phyloP scores from a whole-genome alignment of 768 basidiomycete species.

The Boletus patriciae region DNA sequence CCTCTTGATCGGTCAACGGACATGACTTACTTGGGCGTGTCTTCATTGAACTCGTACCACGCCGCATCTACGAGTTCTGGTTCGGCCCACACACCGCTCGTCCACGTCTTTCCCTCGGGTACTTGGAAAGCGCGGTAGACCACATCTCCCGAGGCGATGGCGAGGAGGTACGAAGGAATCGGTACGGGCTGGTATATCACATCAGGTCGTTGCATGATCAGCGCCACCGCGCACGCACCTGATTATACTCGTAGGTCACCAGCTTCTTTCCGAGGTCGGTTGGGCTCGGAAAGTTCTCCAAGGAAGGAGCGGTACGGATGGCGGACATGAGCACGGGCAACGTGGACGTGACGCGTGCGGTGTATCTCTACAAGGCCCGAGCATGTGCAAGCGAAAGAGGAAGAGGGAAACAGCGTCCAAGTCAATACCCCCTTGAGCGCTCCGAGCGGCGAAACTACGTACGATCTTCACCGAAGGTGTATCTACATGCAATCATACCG shows the following conservation, averaged over 20 bases:
- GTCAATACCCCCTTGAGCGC: not conserved
- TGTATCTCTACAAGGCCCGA: slow-evolving; percentile 57
- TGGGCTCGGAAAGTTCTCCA: slow-evolving; percentile 65
- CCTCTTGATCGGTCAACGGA: not conserved
- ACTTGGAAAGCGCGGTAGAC: slow-evolving; percentile 65
- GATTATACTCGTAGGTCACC: slow-evolving; percentile 73
- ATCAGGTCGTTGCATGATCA: not conserved
- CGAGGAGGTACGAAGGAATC: slow-evolving; percentile 87
- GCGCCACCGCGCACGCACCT: slow-evolving; percentile 46
- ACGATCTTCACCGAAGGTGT: slow-evolving; percentile 86
- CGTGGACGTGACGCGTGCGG: slow-evolving; percentile 66
- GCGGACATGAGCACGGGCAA: slow-evolving; percentile 89
- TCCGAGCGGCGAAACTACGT: slow-evolving; percentile 21
- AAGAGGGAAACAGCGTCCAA: no score
- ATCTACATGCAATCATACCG: slow-evolving; percentile 43
- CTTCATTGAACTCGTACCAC: slow-evolving; percentile 87
- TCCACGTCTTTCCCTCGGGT: slow-evolving; percentile 68
- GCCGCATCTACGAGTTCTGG: slow-evolving; percentile 76
- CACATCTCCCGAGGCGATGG: slow-evolving; percentile 84
- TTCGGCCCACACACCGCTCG: slow-evolving; percentile 87
- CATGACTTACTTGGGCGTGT: slow-evolving; percentile 63
- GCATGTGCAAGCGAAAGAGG: not conserved
- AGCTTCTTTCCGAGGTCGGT: slow-evolving; percentile 67
- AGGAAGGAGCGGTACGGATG: slow-evolving; percentile 69
- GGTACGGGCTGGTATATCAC: slow-evolving; percentile 54